Evolutionary conservation across 164 flowering plant species (phyloP).

Genomic region (Umbilicus rupestris): DNA sequence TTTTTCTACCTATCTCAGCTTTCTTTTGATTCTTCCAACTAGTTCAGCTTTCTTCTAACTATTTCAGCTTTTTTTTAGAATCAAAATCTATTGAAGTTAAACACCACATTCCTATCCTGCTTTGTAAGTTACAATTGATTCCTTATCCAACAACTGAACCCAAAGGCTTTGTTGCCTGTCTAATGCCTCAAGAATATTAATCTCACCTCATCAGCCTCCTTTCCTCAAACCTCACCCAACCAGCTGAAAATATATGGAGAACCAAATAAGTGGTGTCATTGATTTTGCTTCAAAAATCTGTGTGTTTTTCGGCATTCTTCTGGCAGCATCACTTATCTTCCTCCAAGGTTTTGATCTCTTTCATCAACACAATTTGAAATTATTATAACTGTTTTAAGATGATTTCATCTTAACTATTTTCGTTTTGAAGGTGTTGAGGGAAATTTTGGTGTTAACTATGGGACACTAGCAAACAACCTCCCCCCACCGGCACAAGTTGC

Average conservation of each 20-base stretch:
- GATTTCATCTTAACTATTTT: background rate
- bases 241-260: background rate
- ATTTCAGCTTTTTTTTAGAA: background rate
- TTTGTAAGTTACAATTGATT: background rate
- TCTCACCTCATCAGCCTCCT: background rate
- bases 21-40: no score
- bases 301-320: background rate
- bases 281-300: background rate
- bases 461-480: constrained; percentile 60
- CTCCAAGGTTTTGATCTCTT: background rate
- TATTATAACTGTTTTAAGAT: background rate
- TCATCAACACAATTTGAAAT: background rate
- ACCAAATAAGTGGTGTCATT: background rate
- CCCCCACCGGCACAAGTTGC: constrained; percentile 64
- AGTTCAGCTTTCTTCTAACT: no score
- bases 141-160: background rate
- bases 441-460: constrained; percentile 67
- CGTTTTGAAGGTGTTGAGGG: constrained; percentile 31
- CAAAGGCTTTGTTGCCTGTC: background rate
- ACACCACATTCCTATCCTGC: background rate
- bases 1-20: no score
- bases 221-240: background rate
- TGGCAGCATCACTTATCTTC: background rate
- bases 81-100: background rate
- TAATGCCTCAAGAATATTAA: background rate